These are phyloP conservation scores for Discostella stelligera DNA, from an alignment of 352 stramenopile genomes.

Conservation along the genomic window DNA sequence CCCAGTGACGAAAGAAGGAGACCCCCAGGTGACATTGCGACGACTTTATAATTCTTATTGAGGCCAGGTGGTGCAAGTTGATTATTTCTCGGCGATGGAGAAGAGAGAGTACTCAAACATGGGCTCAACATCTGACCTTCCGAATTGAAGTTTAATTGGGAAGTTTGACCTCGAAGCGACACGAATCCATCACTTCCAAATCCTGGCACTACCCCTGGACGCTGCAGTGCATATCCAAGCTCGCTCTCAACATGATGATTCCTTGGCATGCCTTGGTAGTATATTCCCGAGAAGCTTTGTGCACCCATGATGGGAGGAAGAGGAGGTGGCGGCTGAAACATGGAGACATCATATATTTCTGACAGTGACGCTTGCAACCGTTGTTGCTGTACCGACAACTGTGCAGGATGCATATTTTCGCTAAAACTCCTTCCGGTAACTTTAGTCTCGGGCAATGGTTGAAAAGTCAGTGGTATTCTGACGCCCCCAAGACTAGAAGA, in stretches of 20 bases:
- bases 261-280: conserved; percentile 34
- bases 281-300: conserved; percentile 50
- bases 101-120: conserved; percentile 29
- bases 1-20: conserved; percentile 23
- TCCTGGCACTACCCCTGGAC: conserved; percentile 70
- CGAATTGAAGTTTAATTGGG: background rate
- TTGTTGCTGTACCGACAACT: conserved; percentile 23
- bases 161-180: conserved; percentile 26
- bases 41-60: conserved; percentile 11
- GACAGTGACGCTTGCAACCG: conserved; percentile 21
- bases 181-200: conserved; percentile 19
- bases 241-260: conserved; percentile 55
- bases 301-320: conserved; percentile 41
- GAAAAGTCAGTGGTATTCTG: conserved; percentile 28
- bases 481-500: conserved; percentile 39
- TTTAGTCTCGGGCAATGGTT: conserved; percentile 20
- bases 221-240: conserved; percentile 69
- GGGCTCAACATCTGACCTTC: conserved; percentile 27
- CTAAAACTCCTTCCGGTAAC: conserved; percentile 37
- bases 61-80: background rate
- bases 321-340: conserved; percentile 20
- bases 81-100: conserved; percentile 26
- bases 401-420: conserved; percentile 28
- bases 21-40: conserved; percentile 20
- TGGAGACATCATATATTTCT: conserved; percentile 19